phyloP scores from a whole-genome alignment of 2,329 filamentous ascomycete genomes.

The Helotiales sp. region DNA sequence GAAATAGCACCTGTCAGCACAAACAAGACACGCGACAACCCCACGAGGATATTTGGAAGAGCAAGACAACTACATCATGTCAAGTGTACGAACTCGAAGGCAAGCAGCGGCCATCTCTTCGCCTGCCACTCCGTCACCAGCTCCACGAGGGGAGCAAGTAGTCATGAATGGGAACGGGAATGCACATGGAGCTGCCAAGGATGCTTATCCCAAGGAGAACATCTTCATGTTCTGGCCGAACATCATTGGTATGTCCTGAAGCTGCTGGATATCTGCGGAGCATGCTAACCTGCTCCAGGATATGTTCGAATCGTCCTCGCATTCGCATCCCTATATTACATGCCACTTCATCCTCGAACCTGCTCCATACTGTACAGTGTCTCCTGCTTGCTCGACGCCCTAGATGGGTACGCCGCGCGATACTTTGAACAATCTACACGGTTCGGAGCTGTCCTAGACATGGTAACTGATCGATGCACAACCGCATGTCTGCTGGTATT shows the following conservation, averaged over 20 bases:
- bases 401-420: slow-evolving; percentile 91
- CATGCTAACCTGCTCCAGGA: slow-evolving; percentile 48
- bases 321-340: slow-evolving; percentile 94
- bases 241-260: slow-evolving; percentile 64
- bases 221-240: slow-evolving; percentile 83
- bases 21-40: slow-evolving; percentile 20
- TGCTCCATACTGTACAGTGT: slow-evolving; percentile 90
- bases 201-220: slow-evolving; percentile 59
- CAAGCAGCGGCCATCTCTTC: slow-evolving; percentile 33
- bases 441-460: slow-evolving; percentile 95
- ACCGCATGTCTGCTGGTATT: slow-evolving; percentile 95
- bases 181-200: slow-evolving; percentile 37
- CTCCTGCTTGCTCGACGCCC: slow-evolving; percentile 91
- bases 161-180: slow-evolving; percentile 49
- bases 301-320: slow-evolving; percentile 79
- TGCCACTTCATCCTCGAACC: slow-evolving; percentile 96
- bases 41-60: slow-evolving; percentile 5
- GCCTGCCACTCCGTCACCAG: slow-evolving; percentile 31
- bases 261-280: not conserved
- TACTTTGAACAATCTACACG: slow-evolving; percentile 87
- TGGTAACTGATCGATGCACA: slow-evolving; percentile 98
- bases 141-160: slow-evolving; percentile 21
- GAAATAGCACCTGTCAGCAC: slow-evolving; percentile 9
- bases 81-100: slow-evolving; percentile 33
- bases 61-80: slow-evolving; percentile 27